Base-by-base conservation (phyloP, 2,329 filamentous ascomycete species). In the Oidium heveae region DNA sequence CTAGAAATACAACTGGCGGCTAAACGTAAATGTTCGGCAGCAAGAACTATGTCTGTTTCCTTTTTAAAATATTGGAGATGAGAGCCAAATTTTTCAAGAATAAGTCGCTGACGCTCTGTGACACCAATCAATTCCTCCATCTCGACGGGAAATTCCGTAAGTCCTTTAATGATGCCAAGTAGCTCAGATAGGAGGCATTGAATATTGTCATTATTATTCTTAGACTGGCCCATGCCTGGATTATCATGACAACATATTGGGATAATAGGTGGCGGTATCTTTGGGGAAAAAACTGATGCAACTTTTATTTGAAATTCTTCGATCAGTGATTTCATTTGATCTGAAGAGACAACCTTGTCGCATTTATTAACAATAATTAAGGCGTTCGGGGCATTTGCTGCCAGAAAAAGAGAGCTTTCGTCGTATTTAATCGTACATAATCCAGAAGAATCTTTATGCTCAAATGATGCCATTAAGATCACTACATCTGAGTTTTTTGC, bases 101-200 rank as follows among this genome's bases (percentile, higher is more conserved):
- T 79, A 65, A 86, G 76, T 53, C 84, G 77, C 70, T 98, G 91
- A 56, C 91, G 81, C 67, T 89, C 86, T 18, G 86, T 94, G 39
- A 94, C 88, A 55, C 88, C 88, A 3, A 95, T 75, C 4, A 91
- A 82, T 62, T 94, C 85, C 68, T 87, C 77, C 71, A 85, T 80
- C 58, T 85, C 77, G 3, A 74, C 74, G 12, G 79, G 75, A 63
- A 89, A 72, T 36, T 73, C 69, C 1, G 86, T 93, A 74, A 94
- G 80, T 53, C 68, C 65, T 51, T 70, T 69, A 65, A 96, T 95
- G 2, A 76, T 74, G 34, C 66, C 61, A n/a, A 79, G 76, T 20
- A 98, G 73, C 22, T 72, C 73, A 5, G 56, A 75, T 67, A 54
- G 78, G 56, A 96, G 79, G 2, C 64, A 60, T 57, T 85, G 77